phyloP scores from a whole-genome alignment of 306 rosid genomes.

The Styphnolobium japonicum region DNA sequence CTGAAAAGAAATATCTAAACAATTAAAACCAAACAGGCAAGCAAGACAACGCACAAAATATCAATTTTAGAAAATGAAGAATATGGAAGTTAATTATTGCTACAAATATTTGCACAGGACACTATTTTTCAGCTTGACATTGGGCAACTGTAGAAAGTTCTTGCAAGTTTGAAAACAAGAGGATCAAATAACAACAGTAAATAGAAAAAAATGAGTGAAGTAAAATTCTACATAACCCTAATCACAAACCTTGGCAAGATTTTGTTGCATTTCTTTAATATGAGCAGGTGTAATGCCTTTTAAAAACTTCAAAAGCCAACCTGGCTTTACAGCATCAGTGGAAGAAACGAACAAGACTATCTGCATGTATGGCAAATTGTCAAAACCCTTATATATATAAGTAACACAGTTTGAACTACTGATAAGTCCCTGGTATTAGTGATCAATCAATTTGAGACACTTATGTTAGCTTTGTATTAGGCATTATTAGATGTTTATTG shows the following conservation, averaged over 20 bases:
- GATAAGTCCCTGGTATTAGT: no score
- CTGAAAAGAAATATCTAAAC: slow-evolving; percentile 33
- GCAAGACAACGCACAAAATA: background rate
- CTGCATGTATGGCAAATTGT: slow-evolving; percentile 20
- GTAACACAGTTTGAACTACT: no score
- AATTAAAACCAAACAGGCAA: slow-evolving; percentile 7
- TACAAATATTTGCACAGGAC: background rate
- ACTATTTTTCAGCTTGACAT: no score
- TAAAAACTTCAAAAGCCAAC: slow-evolving; percentile 57
- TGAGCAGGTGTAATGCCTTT: slow-evolving; percentile 36
- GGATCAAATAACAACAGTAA: background rate
- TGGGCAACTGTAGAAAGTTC: background rate
- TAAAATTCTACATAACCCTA: background rate
- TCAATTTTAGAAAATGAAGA: background rate
- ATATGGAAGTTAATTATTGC: background rate
- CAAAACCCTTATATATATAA: no score
- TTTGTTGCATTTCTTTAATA: no score
- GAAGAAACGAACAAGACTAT: slow-evolving; percentile 63
- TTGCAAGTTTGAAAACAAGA: background rate
- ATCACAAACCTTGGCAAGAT: slow-evolving; percentile 55
- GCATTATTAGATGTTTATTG: no score
- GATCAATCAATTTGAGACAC: no score
- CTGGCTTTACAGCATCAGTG: slow-evolving; percentile 48
- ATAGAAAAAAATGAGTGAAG: background rate
- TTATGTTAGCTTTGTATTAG: no score